Percentiles rank a stretch among this genome's conserved stretches.
Conservation (phyloP, 2,329 filamentous ascomycete genomes). For the Grosmannia penicillata region DNA sequence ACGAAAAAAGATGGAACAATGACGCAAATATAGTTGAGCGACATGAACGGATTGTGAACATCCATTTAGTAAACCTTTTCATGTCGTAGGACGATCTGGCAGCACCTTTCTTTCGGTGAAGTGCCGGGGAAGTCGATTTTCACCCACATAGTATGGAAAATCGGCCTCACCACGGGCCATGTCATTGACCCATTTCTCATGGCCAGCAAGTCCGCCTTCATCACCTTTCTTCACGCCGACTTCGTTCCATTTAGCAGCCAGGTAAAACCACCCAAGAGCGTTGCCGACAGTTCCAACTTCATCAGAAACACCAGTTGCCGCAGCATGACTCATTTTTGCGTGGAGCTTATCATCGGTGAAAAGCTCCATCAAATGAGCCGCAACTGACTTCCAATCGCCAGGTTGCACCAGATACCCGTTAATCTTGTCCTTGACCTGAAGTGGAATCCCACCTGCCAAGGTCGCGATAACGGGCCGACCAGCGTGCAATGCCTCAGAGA, state of each 20-base stretch:
- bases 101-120: slow-evolving; percentile 21
- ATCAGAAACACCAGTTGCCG: slow-evolving; percentile 54
- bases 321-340: slow-evolving; percentile 49
- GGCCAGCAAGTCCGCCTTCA: slow-evolving; percentile 34
- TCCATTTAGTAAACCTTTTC: background rate
- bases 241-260: slow-evolving; percentile 52
- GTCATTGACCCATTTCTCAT: slow-evolving; percentile 58
- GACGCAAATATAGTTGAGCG: background rate
- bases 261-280: slow-evolving; percentile 60
- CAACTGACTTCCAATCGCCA: slow-evolving; percentile 55
- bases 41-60: background rate
- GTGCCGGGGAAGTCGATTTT: slow-evolving; percentile 43
- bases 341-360: slow-evolving; percentile 53
- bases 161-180: slow-evolving; percentile 53
- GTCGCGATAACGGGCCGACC: slow-evolving; percentile 67
- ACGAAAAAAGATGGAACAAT: background rate
- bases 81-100: background rate
- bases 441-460: slow-evolving; percentile 61
- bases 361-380: slow-evolving; percentile 48
- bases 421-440: slow-evolving; percentile 58
- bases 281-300: slow-evolving; percentile 74
- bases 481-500: slow-evolving; percentile 69
- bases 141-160: slow-evolving; percentile 38
- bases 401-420: slow-evolving; percentile 62
- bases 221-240: slow-evolving; percentile 28